Conservation (phyloP, 225 moss, liverwort and hornwort species). For the Polytrichum formosum region DNA sequence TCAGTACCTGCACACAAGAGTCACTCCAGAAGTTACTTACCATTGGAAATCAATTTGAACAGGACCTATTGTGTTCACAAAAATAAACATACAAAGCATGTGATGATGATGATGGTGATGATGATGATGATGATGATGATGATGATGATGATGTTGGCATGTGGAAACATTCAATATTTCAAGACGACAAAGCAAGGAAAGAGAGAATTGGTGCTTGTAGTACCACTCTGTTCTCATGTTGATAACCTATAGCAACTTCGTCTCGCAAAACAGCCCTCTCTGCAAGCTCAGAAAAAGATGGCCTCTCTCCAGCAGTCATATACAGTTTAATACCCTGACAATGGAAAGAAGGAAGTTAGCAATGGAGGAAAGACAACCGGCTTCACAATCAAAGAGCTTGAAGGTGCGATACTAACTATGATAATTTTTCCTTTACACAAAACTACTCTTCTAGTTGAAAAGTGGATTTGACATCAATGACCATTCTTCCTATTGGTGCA, state of each 20-base stretch:
- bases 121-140: not conserved
- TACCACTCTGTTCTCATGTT: slow-evolving; percentile 60
- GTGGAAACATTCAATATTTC: not conserved
- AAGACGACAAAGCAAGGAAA: not conserved
- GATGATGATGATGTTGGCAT: not conserved
- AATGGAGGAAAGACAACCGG: no score
- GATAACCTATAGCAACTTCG: slow-evolving; percentile 66
- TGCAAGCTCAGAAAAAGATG: slow-evolving; percentile 57
- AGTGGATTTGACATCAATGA: no score
- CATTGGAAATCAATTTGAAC: not conserved
- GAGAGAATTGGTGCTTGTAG: not conserved
- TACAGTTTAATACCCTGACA: slow-evolving; percentile 53
- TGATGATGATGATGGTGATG: no score
- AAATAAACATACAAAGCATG: not conserved
- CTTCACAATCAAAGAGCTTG: no score
- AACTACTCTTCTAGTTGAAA: no score
- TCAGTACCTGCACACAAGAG: slow-evolving; percentile 43
- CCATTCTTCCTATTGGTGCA: no score
- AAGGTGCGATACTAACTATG: no score
- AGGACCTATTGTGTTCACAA: not conserved
- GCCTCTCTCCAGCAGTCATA: slow-evolving; percentile 41
- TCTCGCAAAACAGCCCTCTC: slow-evolving; percentile 44
- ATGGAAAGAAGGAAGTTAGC: not conserved
- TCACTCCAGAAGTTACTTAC: slow-evolving; percentile 5
- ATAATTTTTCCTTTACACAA: no score